These are phyloP conservation scores for Grosmannia penicillata DNA, from an alignment of 2,329 filamentous ascomycete genomes.

Conservation along the genomic window DNA sequence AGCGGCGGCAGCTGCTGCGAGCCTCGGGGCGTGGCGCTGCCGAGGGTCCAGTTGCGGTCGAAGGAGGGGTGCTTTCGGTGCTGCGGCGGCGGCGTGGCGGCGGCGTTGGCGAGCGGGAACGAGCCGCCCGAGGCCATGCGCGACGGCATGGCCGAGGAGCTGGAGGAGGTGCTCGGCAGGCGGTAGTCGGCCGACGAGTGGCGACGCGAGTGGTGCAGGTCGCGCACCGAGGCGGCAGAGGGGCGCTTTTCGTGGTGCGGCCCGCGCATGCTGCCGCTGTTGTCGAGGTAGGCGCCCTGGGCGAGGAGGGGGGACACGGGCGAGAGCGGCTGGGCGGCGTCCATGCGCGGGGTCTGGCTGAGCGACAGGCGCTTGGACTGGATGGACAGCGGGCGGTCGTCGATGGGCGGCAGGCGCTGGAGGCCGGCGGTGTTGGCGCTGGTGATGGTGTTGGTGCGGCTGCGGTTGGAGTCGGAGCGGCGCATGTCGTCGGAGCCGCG, in stretches of 20 bases:
- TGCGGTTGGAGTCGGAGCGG: conserved; percentile 32
- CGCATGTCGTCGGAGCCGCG: conserved; percentile 38
- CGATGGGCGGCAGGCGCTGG: conserved; percentile 23
- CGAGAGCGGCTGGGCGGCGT: conserved; percentile 23
- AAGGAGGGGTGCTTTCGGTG: conserved; percentile 52
- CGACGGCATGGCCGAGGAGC: conserved; percentile 19
- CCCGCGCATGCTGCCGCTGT: conserved; percentile 19
- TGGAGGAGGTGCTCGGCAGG: conserved; percentile 20
- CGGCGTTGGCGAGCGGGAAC: conserved; percentile 23
- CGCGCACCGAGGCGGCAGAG: conserved; percentile 69
- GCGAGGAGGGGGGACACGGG: conserved; percentile 24
- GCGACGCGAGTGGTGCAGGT: conserved; percentile 69
- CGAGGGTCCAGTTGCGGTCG: conserved; percentile 55
- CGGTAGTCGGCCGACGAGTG: conserved; percentile 77
- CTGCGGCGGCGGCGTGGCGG: not conserved
- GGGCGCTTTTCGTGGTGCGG: conserved; percentile 41
- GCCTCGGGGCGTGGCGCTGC: conserved; percentile 27
- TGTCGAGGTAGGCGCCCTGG: conserved; percentile 19
- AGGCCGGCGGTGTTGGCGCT: conserved; percentile 34
- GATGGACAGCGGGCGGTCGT: conserved; percentile 29
- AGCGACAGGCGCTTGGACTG: conserved; percentile 33
- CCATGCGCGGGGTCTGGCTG: conserved; percentile 34
- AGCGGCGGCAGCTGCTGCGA: conserved; percentile 25
- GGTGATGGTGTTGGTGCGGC: conserved; percentile 43
- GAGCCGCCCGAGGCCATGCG: conserved; percentile 28